A percentile compares a stretch with the other conserved stretches of the same genome.
Conservation (phyloP, 257 asterid genomes). For the Fraxinus excelsior region DNA sequence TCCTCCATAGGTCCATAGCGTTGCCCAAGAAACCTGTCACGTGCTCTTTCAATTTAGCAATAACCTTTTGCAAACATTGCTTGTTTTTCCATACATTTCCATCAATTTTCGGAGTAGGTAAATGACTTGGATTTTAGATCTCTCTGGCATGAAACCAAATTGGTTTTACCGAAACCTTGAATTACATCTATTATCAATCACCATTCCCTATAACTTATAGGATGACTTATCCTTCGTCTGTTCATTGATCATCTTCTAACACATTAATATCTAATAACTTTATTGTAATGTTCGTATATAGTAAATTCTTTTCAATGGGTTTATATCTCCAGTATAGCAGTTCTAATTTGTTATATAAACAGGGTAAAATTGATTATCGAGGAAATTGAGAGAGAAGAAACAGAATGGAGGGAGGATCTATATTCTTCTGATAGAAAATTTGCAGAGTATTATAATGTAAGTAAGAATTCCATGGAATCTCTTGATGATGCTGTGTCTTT, state of each 20-base stretch:
- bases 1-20: neutral
- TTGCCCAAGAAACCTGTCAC: neutral
- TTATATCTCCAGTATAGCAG: slow-evolving; percentile 14
- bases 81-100: neutral
- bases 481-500: slow-evolving; percentile 15
- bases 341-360: slow-evolving; percentile 35
- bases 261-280: neutral
- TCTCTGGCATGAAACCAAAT: too few relatives aligned
- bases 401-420: slow-evolving; percentile 84
- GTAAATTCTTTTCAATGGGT: neutral
- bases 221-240: neutral
- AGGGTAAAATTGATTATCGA: slow-evolving; percentile 77
- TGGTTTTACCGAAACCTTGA: too few relatives aligned
- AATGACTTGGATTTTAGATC: too few relatives aligned
- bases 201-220: neutral
- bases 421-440: slow-evolving; percentile 96
- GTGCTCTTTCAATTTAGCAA: neutral
- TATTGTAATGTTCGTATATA: slow-evolving; percentile 11
- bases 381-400: slow-evolving; percentile 98
- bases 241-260: neutral
- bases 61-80: neutral
- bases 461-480: slow-evolving; percentile 26
- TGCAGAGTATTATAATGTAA: slow-evolving; percentile 89
- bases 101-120: neutral
- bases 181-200: too few relatives aligned